These are phyloP conservation scores for Russula brevipes DNA, from an alignment of 768 basidiomycete genomes.

Conservation along the genomic window DNA sequence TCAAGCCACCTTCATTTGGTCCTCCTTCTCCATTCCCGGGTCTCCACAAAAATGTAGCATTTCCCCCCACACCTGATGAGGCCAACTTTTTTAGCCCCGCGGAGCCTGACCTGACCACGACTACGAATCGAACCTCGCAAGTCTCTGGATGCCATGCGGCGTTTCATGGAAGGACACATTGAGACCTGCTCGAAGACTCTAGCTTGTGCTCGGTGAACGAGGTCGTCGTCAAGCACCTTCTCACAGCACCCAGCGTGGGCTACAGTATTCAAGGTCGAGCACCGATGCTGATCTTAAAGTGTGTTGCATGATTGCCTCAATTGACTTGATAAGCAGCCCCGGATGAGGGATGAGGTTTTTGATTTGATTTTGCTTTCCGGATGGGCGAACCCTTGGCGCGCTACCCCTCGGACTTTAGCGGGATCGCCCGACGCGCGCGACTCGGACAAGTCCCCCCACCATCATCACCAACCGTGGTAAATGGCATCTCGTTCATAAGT, in stretches of 20 bases:
- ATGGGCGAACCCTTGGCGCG: slow-evolving; percentile 29
- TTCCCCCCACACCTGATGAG: slow-evolving; percentile 28
- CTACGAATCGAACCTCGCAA: slow-evolving; percentile 47
- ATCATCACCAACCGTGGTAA: too few relatives aligned
- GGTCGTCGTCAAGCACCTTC: too few relatives aligned
- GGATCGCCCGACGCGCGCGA: too few relatives aligned
- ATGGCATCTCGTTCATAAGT: not conserved
- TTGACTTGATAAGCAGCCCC: slow-evolving; percentile 35
- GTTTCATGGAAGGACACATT: slow-evolving; percentile 51
- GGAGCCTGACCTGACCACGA: slow-evolving; percentile 54
- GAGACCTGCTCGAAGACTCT: slow-evolving; percentile 40
- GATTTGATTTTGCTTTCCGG: too few relatives aligned
- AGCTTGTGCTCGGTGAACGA: not conserved
- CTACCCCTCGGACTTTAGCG: slow-evolving; percentile 38
- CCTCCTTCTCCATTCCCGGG: slow-evolving; percentile 14
- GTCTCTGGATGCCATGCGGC: slow-evolving; percentile 69
- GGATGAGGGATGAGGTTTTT: too few relatives aligned
- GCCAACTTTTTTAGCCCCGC: slow-evolving; percentile 41
- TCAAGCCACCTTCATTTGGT: slow-evolving; percentile 7
- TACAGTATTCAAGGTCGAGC: too few relatives aligned
- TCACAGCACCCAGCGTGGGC: too few relatives aligned
- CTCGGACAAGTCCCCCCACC: too few relatives aligned
- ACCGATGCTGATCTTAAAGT: slow-evolving; percentile 51
- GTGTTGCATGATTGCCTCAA: slow-evolving; percentile 38
- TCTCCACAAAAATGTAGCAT: slow-evolving; percentile 3